These are phyloP conservation scores for Aotearoamyces nothofagi DNA, from an alignment of 2,329 filamentous ascomycete genomes.

Conservation along the genomic window DNA sequence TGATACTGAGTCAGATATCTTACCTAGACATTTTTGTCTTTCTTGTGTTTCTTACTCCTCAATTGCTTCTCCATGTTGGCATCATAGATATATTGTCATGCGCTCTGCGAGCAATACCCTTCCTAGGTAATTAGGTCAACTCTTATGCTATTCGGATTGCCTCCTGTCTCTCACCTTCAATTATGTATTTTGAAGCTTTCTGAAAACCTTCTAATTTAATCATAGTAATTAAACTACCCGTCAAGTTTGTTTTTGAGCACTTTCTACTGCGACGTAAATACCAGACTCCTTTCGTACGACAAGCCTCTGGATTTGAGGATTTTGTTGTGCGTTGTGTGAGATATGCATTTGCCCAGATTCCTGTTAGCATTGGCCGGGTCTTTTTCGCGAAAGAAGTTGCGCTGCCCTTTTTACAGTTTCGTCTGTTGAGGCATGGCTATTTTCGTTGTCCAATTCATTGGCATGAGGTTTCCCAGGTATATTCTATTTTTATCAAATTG, in stretches of 20 bases:
- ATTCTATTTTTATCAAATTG: too few species aligned
- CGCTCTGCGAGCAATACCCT: conserved; percentile 49
- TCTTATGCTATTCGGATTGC: not conserved
- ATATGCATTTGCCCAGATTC: conserved; percentile 61
- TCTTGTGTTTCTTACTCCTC: conserved; percentile 52
- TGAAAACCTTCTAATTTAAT: not conserved
- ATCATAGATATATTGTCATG: conserved; percentile 41
- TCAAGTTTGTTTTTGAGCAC: conserved; percentile 40
- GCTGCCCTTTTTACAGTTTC: conserved; percentile 59
- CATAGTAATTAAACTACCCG: conserved; percentile 42
- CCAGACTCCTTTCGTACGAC: conserved; percentile 48
- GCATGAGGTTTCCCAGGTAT: conserved; percentile 39
- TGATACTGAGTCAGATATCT: conserved; percentile 62
- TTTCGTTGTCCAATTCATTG: conserved; percentile 46
- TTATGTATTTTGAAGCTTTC: not conserved
- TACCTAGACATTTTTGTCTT: conserved; percentile 65
- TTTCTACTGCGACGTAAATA: conserved; percentile 29
- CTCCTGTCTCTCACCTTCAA: not conserved
- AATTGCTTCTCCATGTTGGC: conserved; percentile 54
- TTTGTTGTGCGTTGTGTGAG: conserved; percentile 63
- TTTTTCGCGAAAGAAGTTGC: conserved; percentile 66
- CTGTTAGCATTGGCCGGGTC: conserved; percentile 51
- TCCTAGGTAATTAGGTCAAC: conserved; percentile 41
- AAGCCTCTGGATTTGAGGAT: conserved; percentile 62
- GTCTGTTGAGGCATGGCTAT: conserved; percentile 60